Base-by-base conservation (phyloP, 2,329 filamentous ascomycete genomes). In the Aureobasidium lini region DNA sequence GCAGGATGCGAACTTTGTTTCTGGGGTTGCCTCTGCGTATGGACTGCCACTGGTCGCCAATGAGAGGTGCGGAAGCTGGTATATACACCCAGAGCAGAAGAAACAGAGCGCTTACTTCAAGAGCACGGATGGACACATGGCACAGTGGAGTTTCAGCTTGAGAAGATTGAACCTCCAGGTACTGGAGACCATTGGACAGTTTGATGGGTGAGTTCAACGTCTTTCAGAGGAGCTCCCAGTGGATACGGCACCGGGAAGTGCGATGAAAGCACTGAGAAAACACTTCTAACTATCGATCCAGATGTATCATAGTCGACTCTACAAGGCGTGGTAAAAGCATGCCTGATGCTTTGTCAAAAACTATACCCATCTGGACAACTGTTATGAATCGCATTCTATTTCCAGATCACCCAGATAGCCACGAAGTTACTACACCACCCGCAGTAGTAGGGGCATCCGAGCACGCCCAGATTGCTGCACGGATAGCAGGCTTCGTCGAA, bases 1-100 rank as follows among this genome's bases (percentile, higher is more conserved):
- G 61, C 75, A 81, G 31, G 94, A 97, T 72, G 86, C 90, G 8
- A 71, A 72, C 1, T 97, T 96, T 71, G 89, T 94, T 23, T 72
- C 76, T 28, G 70, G 76, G 7, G 85, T 90, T 0, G 80, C 83
- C 1, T 70, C 72, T 1, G 77, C 79, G 0, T 84, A 79, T 65
- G 64, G 67, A 3, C 77, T 93, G 1, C 90, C 91, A 0, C 77
- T 97, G 1, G 79, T 97, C 13, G 91, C 93, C 32, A 99, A 99
- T 70, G 92, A 97, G 77, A 83, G 94, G 61, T 97, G 94, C 71
- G 94, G 94, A 0, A 93, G 89, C 73, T 99, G 94, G 94, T 97
- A 97, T 71, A 88, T 97, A 29, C 74, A 76, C 2, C 86, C 86
- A 0, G 72, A 72, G 7, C 68, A 68, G 29, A 94, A 93, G 73